A percentile compares a stretch with the other conserved stretches of the same genome.
Conservation (phyloP, 2,329 filamentous ascomycete species). For the Aspergillus niger region DNA sequence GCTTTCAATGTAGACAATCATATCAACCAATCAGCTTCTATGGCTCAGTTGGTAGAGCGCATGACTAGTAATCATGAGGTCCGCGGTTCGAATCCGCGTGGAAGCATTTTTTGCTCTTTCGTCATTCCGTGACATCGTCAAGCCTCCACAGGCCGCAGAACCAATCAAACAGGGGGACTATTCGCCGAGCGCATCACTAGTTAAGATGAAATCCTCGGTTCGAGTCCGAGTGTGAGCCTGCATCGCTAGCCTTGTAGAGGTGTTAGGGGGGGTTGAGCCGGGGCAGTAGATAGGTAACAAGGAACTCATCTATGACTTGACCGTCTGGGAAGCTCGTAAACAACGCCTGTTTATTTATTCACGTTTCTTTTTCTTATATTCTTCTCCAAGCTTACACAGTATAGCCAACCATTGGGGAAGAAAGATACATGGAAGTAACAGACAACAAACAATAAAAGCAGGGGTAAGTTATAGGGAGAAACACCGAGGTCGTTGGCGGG, state of each 20-base stretch:
- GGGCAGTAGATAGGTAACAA: background rate
- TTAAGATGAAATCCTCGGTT: background rate
- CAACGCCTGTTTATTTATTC: background rate
- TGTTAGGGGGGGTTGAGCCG: background rate
- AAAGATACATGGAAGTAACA: no score
- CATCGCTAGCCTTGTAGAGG: background rate
- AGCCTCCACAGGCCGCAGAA: background rate
- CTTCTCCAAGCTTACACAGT: background rate
- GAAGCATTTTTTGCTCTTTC: background rate
- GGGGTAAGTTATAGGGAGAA: background rate
- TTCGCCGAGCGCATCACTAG: background rate
- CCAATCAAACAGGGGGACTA: no score
- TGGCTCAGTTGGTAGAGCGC: background rate
- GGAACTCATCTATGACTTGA: background rate
- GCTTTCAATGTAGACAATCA: rapidly evolving
- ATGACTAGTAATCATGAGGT: slow-evolving; percentile 1
- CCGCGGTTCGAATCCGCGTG: background rate
- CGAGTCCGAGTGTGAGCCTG: background rate
- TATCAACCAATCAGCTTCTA: background rate
- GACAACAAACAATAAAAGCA: background rate
- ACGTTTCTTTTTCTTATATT: no score
- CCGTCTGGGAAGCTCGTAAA: background rate
- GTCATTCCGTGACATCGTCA: no score
- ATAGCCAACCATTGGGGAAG: background rate
- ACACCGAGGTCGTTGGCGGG: slow-evolving; percentile 1